Conservation (phyloP, 164 flowering plant genomes). For the Buxus sempervirens region DNA sequence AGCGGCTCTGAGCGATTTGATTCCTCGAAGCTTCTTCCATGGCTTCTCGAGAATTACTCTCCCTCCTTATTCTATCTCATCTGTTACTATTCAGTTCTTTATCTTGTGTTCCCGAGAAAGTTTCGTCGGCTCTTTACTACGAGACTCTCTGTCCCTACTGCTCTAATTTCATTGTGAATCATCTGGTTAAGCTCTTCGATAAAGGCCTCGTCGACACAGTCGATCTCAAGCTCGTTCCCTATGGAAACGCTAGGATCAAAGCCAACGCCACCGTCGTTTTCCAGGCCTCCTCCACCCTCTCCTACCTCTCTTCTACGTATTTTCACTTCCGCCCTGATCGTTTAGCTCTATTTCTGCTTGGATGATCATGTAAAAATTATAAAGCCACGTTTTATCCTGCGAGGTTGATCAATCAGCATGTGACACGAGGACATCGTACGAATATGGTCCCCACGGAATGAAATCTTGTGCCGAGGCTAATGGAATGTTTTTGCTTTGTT, state of each 20-base stretch:
- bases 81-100: neutral
- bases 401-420: no score
- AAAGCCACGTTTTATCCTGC: no score
- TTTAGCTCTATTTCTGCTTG: no score
- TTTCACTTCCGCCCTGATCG: no score
- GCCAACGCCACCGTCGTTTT: slow-evolving; percentile 39
- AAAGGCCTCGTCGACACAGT: slow-evolving; percentile 52
- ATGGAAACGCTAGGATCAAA: slow-evolving; percentile 61
- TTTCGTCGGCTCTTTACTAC: slow-evolving; percentile 35
- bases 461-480: no score
- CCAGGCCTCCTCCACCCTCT: slow-evolving; percentile 40
- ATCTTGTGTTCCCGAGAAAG: slow-evolving; percentile 9
- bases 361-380: no score
- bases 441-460: no score
- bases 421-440: no score
- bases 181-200: slow-evolving; percentile 45
- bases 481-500: neutral
- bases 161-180: slow-evolving; percentile 61
- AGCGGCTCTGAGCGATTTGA: neutral
- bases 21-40: slow-evolving; percentile 5
- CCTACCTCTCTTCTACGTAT: neutral
- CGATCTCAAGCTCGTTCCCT: slow-evolving; percentile 70
- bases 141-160: slow-evolving; percentile 70
- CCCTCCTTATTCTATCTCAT: slow-evolving; percentile 6
- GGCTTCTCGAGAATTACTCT: slow-evolving; percentile 10